Base-by-base conservation (phyloP, 768 basidiomycete genomes). In the Sarcomyxa edulis region DNA sequence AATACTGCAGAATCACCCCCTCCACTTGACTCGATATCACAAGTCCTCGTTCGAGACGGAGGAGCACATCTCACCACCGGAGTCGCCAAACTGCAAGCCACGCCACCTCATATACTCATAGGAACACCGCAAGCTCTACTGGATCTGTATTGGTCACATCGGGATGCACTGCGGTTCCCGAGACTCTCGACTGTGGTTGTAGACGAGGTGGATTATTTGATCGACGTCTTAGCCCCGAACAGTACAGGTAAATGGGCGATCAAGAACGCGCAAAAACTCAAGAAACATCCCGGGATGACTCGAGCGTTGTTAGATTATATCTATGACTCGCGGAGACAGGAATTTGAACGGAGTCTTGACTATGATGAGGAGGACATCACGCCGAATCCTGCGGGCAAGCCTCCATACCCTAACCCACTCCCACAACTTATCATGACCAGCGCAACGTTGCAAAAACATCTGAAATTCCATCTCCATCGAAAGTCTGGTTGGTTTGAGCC, bases 171-270 rank as follows among this genome's bases (percentile, higher is more conserved):
- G 14, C 64, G 66, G 37, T 44, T 84, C 33, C 48, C 55, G 5
- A 59, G 56, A 34, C 58, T 84, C 36, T 71, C 71, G 10, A 72
- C 70, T 2, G 68, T 89, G 32, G 77, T 79, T 24, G 76, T 88
- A 39, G 86, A 89, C 46, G 86, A 89, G 53, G 80, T 76, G 32
- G 87, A 89, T 50, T 82, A 79, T 54, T 61, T 88, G 27, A 64
- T 90, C 38, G 74, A 73, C 42, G 72, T 68, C 2, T 58, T 70
- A 5, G 72, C 80, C 10, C 55, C 52, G 42, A 67, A 62, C 42
- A 58, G 55, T 30, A 63, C 46, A 50, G 68, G 52, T 52, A 64
- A 65, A 22, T 67, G 58, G 35, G 53, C 49, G 35, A 54, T 56
- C 33, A 70, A 66, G 49, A 62, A 61, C 21, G 55, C 56, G 44